phyloP scores from a whole-genome alignment of 176 grass and related monocot species.

The bread wheat (Triticum aestivum) region IWGSC_CS_RefSeq_v2.1 NC_057800.1:325003281-325003780 shows the following conservation, averaged over 20 bases:
- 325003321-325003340: no score
- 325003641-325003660: constrained; percentile 95
- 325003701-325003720: neutral
- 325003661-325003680: constrained; percentile 52
- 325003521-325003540: constrained; percentile 93
- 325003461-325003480: constrained; percentile 30
- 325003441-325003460: constrained; percentile 6
- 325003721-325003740: constrained; percentile 6
- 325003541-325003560: constrained; percentile 78
- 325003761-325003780: neutral
- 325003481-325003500: constrained; percentile 14
- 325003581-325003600: constrained; percentile 84
- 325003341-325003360: no score
- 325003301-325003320: neutral
- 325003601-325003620: constrained; percentile 80
- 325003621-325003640: constrained; percentile 95
- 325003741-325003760: neutral
- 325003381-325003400: no score
- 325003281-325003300: constrained; percentile 26
- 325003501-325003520: constrained; percentile 56
- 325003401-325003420: neutral
- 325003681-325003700: neutral
- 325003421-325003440: constrained; percentile 10
- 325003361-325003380: no score
- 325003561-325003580: constrained; percentile 76